Percentiles rank a stretch among this genome's conserved stretches.
Evolutionary conservation across 495 filamentous ascomycete genomes (phyloP).

Genomic region (Neurospora sp.): DNA sequence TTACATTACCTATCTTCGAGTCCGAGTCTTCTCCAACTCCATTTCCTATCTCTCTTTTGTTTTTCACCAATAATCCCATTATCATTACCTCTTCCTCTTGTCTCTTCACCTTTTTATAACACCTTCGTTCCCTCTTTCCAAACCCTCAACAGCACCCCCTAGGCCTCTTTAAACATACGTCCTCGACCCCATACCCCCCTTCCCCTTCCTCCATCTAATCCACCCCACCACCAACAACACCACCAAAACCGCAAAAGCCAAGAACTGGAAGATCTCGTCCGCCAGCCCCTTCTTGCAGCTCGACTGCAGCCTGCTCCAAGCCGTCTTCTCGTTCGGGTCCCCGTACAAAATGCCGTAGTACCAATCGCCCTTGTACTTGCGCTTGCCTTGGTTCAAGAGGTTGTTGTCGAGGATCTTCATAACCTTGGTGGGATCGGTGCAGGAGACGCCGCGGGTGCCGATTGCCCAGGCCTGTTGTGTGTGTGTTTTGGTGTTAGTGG

Average conservation of each 20-base stretch:
- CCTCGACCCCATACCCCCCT: background rate
- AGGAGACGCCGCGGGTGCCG: slow-evolving; percentile 27
- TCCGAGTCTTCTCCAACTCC: background rate
- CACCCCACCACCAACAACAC: slow-evolving; percentile 15
- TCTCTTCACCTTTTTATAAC: background rate
- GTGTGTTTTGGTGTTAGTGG: background rate
- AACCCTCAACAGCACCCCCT: background rate
- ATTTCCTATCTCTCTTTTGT: background rate
- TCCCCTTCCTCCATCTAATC: slow-evolving; percentile 5
- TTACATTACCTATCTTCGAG: background rate
- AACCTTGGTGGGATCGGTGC: slow-evolving; percentile 12
- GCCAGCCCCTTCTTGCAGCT: slow-evolving; percentile 25
- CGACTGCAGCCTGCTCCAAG: slow-evolving; percentile 2
- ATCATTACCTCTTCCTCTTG: background rate
- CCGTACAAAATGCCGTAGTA: slow-evolving; percentile 11
- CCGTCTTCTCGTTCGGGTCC: background rate
- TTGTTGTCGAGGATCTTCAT: slow-evolving; percentile 15
- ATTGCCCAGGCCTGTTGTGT: slow-evolving; percentile 34
- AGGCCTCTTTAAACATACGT: background rate
- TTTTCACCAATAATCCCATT: background rate
- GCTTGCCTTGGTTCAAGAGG: slow-evolving; percentile 27
- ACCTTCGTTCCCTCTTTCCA: background rate
- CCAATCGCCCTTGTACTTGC: background rate
- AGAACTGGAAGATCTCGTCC: slow-evolving; percentile 27
- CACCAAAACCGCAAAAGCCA: slow-evolving; percentile 18